These are phyloP conservation scores for Macrocystidia cucumis DNA, from an alignment of 1,284 basidiomycete genomes.

Conservation along the genomic window DNA sequence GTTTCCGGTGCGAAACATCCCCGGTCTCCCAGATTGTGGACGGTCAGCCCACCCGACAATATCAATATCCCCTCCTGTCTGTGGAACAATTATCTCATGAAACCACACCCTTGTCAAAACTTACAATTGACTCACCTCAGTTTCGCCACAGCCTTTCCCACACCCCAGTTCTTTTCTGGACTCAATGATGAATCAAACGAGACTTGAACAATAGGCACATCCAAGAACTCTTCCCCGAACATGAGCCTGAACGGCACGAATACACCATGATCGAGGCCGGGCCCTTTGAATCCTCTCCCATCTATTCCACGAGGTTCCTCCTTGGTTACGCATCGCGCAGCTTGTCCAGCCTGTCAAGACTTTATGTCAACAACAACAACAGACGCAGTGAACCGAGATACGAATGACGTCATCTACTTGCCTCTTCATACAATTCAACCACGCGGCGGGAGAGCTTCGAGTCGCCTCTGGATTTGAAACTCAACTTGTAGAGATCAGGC, in stretches of 20 bases:
- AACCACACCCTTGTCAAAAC: conserved; percentile 5
- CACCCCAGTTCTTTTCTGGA: conserved; percentile 55
- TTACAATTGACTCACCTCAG: conserved; percentile 35
- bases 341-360: conserved; percentile 42
- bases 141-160: conserved; percentile 54
- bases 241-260: conserved; percentile 73
- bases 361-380: conserved; percentile 1
- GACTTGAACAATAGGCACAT: conserved; percentile 62
- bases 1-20: conserved; percentile 42
- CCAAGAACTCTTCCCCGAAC: conserved; percentile 57
- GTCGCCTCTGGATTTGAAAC: conserved; percentile 63
- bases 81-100: no score
- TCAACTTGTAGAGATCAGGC: conserved; percentile 48
- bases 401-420: conserved; percentile 14
- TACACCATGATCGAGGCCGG: conserved; percentile 64
- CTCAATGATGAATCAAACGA: conserved; percentile 58
- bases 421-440: conserved; percentile 53
- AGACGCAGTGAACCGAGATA: conserved; percentile 3
- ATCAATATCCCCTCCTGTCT: conserved; percentile 61
- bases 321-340: conserved; percentile 40
- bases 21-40: conserved; percentile 61
- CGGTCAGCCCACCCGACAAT: conserved; percentile 61
- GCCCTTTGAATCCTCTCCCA: conserved; percentile 57
- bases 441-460: conserved; percentile 44
- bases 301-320: conserved; percentile 56